A percentile compares a stretch with the other conserved stretches of the same genome.
These are phyloP conservation scores for Candida xyloterini DNA, from an alignment of 805 yeast genomes.

Conservation along the genomic window DNA sequence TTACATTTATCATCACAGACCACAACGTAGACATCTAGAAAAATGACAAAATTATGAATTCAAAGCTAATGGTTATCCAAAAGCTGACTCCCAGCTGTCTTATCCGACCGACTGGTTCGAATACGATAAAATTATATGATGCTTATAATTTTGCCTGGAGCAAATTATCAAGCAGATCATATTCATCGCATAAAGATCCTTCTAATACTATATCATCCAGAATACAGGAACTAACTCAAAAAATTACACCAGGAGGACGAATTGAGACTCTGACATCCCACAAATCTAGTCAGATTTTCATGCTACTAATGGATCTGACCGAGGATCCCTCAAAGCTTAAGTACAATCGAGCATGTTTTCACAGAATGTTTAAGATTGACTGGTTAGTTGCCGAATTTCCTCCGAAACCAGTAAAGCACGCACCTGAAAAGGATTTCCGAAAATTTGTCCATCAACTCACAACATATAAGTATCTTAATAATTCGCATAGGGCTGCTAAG, in stretches of 20 bases:
- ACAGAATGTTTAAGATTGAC: constrained; percentile 15
- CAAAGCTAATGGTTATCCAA: neutral
- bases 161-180: neutral
- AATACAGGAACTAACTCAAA: neutral
- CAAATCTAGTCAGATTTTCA: constrained; percentile 11
- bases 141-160: neutral
- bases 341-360: constrained; percentile 8
- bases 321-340: constrained; percentile 10
- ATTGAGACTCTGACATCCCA: constrained; percentile 1
- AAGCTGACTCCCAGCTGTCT: neutral
- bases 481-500: constrained; percentile 13
- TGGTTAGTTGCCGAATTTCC: constrained; percentile 16
- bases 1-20: too few relatives aligned
- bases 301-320: constrained; percentile 10
- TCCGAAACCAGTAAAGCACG: constrained; percentile 1
- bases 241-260: constrained; percentile 1
- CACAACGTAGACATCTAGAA: neutral
- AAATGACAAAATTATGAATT: constrained; percentile 1
- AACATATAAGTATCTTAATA: constrained; percentile 17
- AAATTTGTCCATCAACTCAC: constrained; percentile 16
- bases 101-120: constrained; percentile 1
- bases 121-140: neutral
- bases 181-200: neutral
- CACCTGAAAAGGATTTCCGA: constrained; percentile 6
- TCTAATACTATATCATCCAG: neutral